Percentiles rank a stretch among this genome's conserved stretches.
phyloP scores from a whole-genome alignment of 1,284 basidiomycete species.

The Leccinum subfulvum region DNA sequence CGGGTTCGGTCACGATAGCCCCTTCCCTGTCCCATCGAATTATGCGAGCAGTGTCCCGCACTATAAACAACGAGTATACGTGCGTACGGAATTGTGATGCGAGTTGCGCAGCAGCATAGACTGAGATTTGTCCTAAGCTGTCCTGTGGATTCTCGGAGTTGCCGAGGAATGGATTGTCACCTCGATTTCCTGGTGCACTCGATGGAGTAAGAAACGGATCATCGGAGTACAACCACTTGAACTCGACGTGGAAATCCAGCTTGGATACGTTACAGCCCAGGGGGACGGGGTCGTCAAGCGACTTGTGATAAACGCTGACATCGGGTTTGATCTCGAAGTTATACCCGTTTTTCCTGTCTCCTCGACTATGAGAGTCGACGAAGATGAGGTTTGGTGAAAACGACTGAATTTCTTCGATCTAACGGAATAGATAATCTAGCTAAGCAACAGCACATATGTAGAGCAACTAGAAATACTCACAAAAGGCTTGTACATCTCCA shows the following conservation, averaged over 20 bases:
- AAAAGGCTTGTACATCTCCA: background rate
- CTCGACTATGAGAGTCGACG: background rate
- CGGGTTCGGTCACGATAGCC: background rate
- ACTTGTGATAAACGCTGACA: background rate
- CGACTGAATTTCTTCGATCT: background rate
- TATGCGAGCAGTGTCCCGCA: background rate
- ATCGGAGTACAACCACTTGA: background rate
- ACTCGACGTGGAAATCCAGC: background rate
- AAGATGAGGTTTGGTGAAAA: background rate
- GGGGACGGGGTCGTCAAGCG: background rate
- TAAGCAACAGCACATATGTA: background rate
- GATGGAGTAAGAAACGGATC: background rate
- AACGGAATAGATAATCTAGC: background rate
- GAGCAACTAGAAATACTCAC: background rate
- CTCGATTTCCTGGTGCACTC: too few relatives aligned
- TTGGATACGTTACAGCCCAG: background rate
- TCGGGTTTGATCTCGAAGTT: background rate
- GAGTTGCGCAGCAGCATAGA: background rate
- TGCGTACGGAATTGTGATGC: background rate
- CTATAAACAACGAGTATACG: background rate
- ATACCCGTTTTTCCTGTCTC: background rate
- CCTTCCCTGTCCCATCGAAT: conserved; percentile 1
- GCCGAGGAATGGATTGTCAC: background rate
- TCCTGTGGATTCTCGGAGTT: background rate
- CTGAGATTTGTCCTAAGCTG: background rate